phyloP scores from a whole-genome alignment of 2,329 filamentous ascomycete species.

The Dactylellina drechsleri region DNA sequence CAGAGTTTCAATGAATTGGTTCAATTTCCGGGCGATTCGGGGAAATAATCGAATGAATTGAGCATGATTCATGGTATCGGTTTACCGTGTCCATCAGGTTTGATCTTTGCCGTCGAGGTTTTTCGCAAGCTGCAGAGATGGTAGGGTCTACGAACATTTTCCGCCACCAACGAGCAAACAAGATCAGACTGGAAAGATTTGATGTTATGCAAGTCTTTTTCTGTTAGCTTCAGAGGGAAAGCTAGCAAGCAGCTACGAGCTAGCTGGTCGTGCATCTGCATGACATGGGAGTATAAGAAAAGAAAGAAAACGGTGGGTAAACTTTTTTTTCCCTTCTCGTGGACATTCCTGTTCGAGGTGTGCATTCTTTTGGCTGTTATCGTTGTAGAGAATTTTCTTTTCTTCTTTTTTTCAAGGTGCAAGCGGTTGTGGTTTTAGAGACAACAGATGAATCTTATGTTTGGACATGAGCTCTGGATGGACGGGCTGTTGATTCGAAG shows the following conservation, averaged over 20 bases:
- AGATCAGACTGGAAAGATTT: too few relatives aligned
- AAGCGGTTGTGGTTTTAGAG: conserved; percentile 1
- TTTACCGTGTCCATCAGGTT: background rate
- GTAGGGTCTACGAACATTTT: background rate
- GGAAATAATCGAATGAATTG: background rate
- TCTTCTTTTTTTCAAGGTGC: background rate
- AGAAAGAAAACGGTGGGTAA: background rate
- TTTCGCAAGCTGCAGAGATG: too few relatives aligned
- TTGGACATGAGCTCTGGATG: background rate
- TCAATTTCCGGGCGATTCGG: conserved; percentile 7
- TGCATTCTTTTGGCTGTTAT: background rate
- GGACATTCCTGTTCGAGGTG: conserved; percentile 47
- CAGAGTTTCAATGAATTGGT: background rate
- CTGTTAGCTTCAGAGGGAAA: conserved; percentile 3
- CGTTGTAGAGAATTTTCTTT: too few relatives aligned
- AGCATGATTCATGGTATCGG: background rate
- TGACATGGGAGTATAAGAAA: conserved; percentile 20
- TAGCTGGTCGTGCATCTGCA: conserved; percentile 51
- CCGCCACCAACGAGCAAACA: background rate
- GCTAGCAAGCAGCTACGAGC: conserved; percentile 10
- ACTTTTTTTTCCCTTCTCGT: background rate
- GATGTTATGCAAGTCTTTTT: background rate
- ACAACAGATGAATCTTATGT: background rate
- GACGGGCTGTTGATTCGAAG: too few relatives aligned
- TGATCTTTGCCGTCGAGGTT: too few relatives aligned